A percentile compares a stretch with the other conserved stretches of the same genome.
These are phyloP conservation scores for Lumnitzera racemosa DNA, from an alignment of 345 rosid genomes.

Conservation along the genomic window DNA sequence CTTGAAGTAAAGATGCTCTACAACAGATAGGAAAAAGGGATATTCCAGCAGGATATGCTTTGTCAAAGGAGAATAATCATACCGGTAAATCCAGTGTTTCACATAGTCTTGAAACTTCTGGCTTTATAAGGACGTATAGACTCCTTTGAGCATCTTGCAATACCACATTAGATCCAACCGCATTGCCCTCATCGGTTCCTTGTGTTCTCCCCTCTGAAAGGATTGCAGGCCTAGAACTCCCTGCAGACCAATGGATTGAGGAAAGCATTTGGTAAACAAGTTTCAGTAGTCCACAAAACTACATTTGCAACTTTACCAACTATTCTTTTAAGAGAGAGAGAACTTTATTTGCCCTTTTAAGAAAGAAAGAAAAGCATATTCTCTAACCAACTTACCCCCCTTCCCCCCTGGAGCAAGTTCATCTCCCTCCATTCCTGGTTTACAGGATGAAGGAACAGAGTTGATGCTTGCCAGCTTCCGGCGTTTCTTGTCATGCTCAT, in stretches of 20 bases:
- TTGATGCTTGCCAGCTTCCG: slow-evolving; percentile 33
- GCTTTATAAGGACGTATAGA: slow-evolving; percentile 58
- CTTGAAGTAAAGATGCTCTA: background rate
- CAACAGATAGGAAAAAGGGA: background rate
- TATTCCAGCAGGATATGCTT: background rate
- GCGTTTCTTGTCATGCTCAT: slow-evolving; percentile 42
- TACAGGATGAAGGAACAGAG: slow-evolving; percentile 17
- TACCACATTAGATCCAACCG: slow-evolving; percentile 24
- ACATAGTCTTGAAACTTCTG: slow-evolving; percentile 54
- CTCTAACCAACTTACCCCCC: slow-evolving; percentile 34
- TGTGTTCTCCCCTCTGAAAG: slow-evolving; percentile 17
- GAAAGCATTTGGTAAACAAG: background rate
- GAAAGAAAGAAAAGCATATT: background rate
- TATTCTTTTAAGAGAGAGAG: background rate
- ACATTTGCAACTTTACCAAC: background rate
- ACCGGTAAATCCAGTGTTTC: slow-evolving; percentile 57
- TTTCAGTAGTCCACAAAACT: too few relatives aligned
- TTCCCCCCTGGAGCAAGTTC: slow-evolving; percentile 18
- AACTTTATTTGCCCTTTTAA: background rate
- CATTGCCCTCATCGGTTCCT: slow-evolving; percentile 24
- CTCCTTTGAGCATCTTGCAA: slow-evolving; percentile 45
- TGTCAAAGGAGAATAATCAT: slow-evolving; percentile 12
- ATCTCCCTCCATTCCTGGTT: slow-evolving; percentile 20
- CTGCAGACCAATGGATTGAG: slow-evolving; percentile 29
- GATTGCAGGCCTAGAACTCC: slow-evolving; percentile 22